Base-by-base conservation (phyloP, 805 yeast species). In the Millerozyma acaciae region DNA sequence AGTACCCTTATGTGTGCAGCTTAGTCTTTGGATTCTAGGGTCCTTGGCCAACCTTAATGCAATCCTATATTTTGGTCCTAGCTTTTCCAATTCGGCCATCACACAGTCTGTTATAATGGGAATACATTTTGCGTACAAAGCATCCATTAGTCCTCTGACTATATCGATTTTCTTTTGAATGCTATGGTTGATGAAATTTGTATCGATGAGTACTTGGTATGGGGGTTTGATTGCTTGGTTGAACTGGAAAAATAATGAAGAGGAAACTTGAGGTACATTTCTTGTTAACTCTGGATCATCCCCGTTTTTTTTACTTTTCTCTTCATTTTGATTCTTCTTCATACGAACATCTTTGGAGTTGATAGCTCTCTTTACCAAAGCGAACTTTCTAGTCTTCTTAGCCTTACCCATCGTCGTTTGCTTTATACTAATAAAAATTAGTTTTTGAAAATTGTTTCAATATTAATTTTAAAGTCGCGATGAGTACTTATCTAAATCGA, bases 71-170 rank as follows among this genome's bases (percentile, higher is more conserved):
- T 82, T 86, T 18, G 95, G 96, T 0, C 98, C 98, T 38, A 93
- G 68, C 56, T 93, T 93, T 51, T 93, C 98, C 59, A 93, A 70
- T 68, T 93, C 98, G 0, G 98, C 98, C 82, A 93, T 77, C 15
- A 93, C 98, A 66, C 98, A 93, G 60, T 93, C 98, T 3, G 98
- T 93, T 27, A 93, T 81, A 32, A 89, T 76, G 8, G 97, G 97
- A 30, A 90, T 86, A 68, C 97, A 88, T 55, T 93, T 87, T 28
- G 98, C 98, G 54, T 82, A 82, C 24, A 90, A 65, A 38, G 94
- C 75, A 57, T 90, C 97, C 97, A 93, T 90, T 83, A 93, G 83
- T 8, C 97, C 98, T 49, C 88, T 75, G n/a, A 87, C 89, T 7
- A 93, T 68, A 56, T 93, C 98, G 34, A 93, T 80, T 53, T 93